Evolutionary conservation across 768 basidiomycete genomes (phyloP).

Genomic region (Lepiota brunneoincarnata): DNA sequence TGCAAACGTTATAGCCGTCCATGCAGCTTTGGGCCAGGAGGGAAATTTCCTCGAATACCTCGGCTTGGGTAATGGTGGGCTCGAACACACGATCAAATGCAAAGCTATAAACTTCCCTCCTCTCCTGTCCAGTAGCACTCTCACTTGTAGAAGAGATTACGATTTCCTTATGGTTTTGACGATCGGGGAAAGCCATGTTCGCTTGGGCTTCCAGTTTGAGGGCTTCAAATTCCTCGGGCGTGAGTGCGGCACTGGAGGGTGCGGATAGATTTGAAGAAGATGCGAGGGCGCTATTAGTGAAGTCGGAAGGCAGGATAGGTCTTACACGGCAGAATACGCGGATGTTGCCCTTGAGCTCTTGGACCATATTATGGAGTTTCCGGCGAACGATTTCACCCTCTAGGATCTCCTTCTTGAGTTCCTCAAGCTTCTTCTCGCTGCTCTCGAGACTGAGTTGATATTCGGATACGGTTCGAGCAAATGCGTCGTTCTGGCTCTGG

Average conservation of each 20-base stretch:
- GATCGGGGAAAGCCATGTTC: constrained; percentile 66
- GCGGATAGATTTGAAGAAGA: constrained; percentile 20
- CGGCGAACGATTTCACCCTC: constrained; percentile 78
- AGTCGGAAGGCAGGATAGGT: constrained; percentile 63
- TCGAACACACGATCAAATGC: constrained; percentile 87
- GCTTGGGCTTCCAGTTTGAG: constrained; percentile 37
- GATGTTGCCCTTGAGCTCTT: constrained; percentile 92
- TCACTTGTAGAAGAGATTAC: constrained; percentile 66
- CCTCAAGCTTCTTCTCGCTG: constrained; percentile 52
- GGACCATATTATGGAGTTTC: constrained; percentile 88
- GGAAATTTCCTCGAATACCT: constrained; percentile 91
- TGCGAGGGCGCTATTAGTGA: constrained; percentile 21
- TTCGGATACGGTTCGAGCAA: constrained; percentile 49
- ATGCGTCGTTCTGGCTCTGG: constrained; percentile 60
- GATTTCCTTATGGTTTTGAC: constrained; percentile 76
- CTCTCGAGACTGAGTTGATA: constrained; percentile 50
- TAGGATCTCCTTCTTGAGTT: constrained; percentile 66
- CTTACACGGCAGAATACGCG: constrained; percentile 93
- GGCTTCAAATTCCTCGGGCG: constrained; percentile 23
- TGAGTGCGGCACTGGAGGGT: constrained; percentile 15
- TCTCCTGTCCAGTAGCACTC: constrained; percentile 78
- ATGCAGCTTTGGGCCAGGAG: constrained; percentile 89
- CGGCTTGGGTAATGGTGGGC: constrained; percentile 71
- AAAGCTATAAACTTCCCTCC: constrained; percentile 80
- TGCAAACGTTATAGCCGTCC: constrained; percentile 94